phyloP scores from a whole-genome alignment of 2,329 filamentous ascomycete genomes.

The Fusarium redolens region DNA sequence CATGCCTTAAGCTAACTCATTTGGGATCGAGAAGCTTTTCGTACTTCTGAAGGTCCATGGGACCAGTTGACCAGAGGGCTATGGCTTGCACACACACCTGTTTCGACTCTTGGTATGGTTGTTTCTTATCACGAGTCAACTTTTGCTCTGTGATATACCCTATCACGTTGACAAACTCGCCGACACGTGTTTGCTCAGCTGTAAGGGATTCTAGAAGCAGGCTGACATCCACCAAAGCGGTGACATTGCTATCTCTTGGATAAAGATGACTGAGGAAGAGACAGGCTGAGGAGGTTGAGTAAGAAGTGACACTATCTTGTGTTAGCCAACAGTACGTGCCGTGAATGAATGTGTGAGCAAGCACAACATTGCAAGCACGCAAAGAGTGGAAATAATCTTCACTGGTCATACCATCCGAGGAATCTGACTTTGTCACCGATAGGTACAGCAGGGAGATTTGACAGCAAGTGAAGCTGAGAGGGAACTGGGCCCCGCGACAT shows the following conservation, averaged over 20 bases:
- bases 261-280: conserved; percentile 77
- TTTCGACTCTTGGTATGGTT: conserved; percentile 19
- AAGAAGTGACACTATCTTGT: conserved; percentile 60
- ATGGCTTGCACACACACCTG: conserved; percentile 74
- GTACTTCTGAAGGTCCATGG: conserved; percentile 78
- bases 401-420: conserved; percentile 80
- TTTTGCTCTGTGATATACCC: conserved; percentile 73
- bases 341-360: conserved; percentile 14
- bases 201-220: conserved; percentile 76
- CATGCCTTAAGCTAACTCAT: not conserved
- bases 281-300: conserved; percentile 65
- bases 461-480: conserved; percentile 73
- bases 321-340: conserved; percentile 44
- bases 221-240: conserved; percentile 75
- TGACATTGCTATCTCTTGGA: conserved; percentile 59
- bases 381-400: conserved; percentile 1
- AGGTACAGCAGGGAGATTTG: conserved; percentile 63
- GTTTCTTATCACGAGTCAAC: conserved; percentile 9
- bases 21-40: conserved; percentile 63
- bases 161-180: conserved; percentile 91
- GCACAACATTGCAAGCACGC: not conserved
- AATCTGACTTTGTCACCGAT: conserved; percentile 86
- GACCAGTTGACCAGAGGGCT: conserved; percentile 80
- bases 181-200: conserved; percentile 72
- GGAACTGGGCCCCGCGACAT: conserved; percentile 72